Evolutionary conservation across 208 protist species (phyloP).

Genomic region (Crithidia expoeki): DNA sequence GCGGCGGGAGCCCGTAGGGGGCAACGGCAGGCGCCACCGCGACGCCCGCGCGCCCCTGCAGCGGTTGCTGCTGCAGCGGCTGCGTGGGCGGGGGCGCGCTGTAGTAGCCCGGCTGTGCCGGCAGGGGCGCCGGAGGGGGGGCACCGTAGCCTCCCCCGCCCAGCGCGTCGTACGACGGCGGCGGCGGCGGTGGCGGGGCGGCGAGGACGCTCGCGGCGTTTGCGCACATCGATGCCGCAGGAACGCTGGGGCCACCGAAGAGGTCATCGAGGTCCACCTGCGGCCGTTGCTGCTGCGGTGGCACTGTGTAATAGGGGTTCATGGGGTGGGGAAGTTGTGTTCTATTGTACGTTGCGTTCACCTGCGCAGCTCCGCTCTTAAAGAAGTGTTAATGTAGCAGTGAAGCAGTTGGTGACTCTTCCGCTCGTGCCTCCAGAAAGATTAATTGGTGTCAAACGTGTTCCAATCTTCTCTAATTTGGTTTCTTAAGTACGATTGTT

Average conservation of each 20-base stretch:
- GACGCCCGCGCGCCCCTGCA: background rate
- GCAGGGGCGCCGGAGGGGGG: background rate
- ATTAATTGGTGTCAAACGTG: no score
- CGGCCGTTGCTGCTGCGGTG: constrained; percentile 10
- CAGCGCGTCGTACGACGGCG: constrained; percentile 28
- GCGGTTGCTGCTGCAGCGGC: constrained; percentile 13
- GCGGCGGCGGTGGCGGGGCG: constrained; percentile 13
- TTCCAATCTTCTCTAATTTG: no score
- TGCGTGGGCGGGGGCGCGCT: constrained; percentile 10
- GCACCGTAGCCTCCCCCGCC: constrained; percentile 25
- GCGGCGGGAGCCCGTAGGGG: background rate
- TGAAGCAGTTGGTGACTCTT: no score
- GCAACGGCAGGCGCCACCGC: background rate
- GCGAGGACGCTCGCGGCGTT: constrained; percentile 29
- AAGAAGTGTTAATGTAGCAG: background rate
- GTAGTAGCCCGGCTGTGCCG: constrained; percentile 8
- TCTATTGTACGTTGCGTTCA: no score
- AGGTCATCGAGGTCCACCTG: constrained; percentile 71
- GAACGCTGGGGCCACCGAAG: constrained; percentile 50
- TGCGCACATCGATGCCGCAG: constrained; percentile 27
- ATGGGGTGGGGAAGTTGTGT: constrained; percentile 21
- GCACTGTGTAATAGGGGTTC: constrained; percentile 31
- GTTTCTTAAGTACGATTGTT: no score
- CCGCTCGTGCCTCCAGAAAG: no score
- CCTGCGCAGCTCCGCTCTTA: no score